Evolutionary conservation across 2,329 filamentous ascomycete genomes (phyloP).

Genomic region (Aspergillus ruber): DNA sequence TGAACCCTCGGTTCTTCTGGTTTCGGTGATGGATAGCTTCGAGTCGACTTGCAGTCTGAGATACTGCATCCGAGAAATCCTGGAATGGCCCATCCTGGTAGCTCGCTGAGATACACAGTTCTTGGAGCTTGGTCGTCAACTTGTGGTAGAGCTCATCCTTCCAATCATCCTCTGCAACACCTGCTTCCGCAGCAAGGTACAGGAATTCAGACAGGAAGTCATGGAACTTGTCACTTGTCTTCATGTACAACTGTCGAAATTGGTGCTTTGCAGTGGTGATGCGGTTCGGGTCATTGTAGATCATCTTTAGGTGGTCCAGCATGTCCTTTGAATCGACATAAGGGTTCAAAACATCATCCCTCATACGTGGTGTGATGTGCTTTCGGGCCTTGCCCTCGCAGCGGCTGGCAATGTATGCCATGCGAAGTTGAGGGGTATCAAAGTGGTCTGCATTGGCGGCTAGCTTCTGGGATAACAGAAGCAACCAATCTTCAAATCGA

Average conservation of each 20-base stretch:
- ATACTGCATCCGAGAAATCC: not conserved
- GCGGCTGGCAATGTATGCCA: not conserved
- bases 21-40: not conserved
- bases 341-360: not conserved
- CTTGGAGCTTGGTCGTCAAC: not conserved
- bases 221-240: not conserved
- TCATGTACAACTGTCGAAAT: not conserved
- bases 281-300: not conserved
- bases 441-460: not conserved
- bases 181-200: constrained; percentile 1
- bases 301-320: not conserved
- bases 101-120: not conserved
- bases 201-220: constrained; percentile 4
- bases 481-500: not conserved
- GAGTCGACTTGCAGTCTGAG: not conserved
- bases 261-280: not conserved
- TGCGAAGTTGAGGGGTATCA: not conserved
- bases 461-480: not conserved
- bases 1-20: not conserved
- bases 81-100: not conserved
- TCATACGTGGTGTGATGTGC: not conserved
- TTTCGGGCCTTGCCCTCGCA: not conserved
- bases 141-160: constrained; percentile 1
- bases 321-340: not conserved
- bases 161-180: not conserved